Evolutionary conservation across 495 filamentous ascomycete species (phyloP), one percentile per base, ranked within the genome.

Genomic region (Penicillium paxilli): DNA sequence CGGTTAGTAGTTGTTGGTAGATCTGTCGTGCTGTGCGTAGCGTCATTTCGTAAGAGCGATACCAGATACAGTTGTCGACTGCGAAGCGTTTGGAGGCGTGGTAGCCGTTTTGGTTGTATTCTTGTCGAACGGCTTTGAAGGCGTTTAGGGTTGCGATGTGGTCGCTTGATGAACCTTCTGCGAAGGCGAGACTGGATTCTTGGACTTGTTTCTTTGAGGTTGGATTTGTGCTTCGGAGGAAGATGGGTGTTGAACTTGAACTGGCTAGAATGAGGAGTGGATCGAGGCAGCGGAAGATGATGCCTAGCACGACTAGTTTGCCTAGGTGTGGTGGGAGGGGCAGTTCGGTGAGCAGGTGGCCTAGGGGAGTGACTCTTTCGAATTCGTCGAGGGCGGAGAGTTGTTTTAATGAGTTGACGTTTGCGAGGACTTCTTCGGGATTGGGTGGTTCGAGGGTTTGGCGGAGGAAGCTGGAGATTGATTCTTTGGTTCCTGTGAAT

Each of bases 231-330:
- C 73, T 65, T 17, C 55, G 57, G 16, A 74, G 44, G 57, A 86
- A 84, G 4, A 83, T 56, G n/a, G 66, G 52, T 9, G 24, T 71
- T 4, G 59, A 50, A 2, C 4, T 38, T 68, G 61, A 3, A 17
- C 75, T 71, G 25, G 74, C 80, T 5, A 85, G 45, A 32, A 86
- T 76, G 24, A 86, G 52, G 55, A 87, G 79, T 0, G 83, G 80
- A 49, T 86, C 81, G 9, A 87, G 68, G 55, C 84, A 87, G 19
- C 76, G 71, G 68, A 86, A 87, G 20, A 85, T 78, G 37, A 83
- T 65, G 8, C 82, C 82, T 9, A 86, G 62, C 20, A 85, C 56
- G 32, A 85, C 76, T 77, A 86, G 75, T 52, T 83, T 85, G 28
- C 77, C 83, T 44, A 81, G 64, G 9, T 64, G 61, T 22, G 83